Evolutionary conservation across 495 filamentous ascomycete species (phyloP).

Genomic region (Aspergillus avenaceus): DNA sequence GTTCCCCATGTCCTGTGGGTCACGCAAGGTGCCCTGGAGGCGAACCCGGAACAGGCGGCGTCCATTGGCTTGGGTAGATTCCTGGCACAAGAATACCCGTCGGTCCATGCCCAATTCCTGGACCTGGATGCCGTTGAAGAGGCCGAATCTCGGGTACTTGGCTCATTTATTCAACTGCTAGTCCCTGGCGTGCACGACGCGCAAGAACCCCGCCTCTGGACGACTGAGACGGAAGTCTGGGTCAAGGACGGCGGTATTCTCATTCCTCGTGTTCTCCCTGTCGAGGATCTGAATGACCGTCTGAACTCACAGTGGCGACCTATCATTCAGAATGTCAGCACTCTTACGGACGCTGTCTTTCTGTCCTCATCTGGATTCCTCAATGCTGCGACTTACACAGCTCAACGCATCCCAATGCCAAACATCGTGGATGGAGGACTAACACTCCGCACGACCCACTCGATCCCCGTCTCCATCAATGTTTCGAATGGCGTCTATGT

Average conservation of each 20-base stretch:
- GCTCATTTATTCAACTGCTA: background rate
- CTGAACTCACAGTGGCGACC: slow-evolving; percentile 21
- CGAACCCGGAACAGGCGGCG: background rate
- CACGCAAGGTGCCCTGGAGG: background rate
- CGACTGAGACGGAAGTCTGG: slow-evolving; percentile 22
- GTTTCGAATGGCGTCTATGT: background rate
- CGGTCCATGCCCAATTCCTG: background rate
- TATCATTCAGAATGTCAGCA: slow-evolving; percentile 1
- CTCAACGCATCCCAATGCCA: background rate
- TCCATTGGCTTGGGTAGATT: background rate
- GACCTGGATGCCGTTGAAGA: background rate
- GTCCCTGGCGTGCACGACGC: background rate
- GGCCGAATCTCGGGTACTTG: background rate
- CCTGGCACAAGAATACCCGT: background rate
- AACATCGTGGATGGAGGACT: background rate
- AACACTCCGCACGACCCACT: background rate
- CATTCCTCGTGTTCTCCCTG: slow-evolving; percentile 21
- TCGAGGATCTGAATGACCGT: slow-evolving; percentile 17
- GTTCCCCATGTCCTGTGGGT: background rate
- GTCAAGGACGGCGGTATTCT: slow-evolving; percentile 13
- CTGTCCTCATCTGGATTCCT: background rate
- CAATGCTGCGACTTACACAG: background rate
- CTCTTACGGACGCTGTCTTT: background rate
- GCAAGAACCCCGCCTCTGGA: slow-evolving; percentile 13
- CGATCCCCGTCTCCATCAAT: background rate